A percentile compares a stretch with the other conserved stretches of the same genome.
Evolutionary conservation across 176 grass and related monocot genomes (phyloP).

Genomic region (Zea mays): Zm-B73-REFERENCE-NAM-5.0 NC_050103.1:63097001-63097500

Average conservation of each 20-base stretch:
- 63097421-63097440: too few relatives aligned
- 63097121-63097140: constrained; percentile 27
- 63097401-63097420: too few relatives aligned
- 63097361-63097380: not conserved
- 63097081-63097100: constrained; percentile 1
- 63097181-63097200: not conserved
- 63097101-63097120: constrained; percentile 1
- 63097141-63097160: not conserved
- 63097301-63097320: not conserved
- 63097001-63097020: not conserved
- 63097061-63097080: too few relatives aligned
- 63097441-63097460: too few relatives aligned
- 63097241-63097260: not conserved
- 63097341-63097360: constrained; percentile 13
- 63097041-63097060: too few relatives aligned
- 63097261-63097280: not conserved
- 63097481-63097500: too few relatives aligned
- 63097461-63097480: too few relatives aligned
- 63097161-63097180: too few relatives aligned
- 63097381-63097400: not conserved
- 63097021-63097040: too few relatives aligned
- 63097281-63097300: not conserved
- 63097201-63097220: constrained; percentile 29
- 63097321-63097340: constrained; percentile 3
- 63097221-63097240: constrained; percentile 10